Evolutionary conservation across 768 basidiomycete species (phyloP), one percentile per base, ranked within the genome.

Genomic region (Russula foetens): DNA sequence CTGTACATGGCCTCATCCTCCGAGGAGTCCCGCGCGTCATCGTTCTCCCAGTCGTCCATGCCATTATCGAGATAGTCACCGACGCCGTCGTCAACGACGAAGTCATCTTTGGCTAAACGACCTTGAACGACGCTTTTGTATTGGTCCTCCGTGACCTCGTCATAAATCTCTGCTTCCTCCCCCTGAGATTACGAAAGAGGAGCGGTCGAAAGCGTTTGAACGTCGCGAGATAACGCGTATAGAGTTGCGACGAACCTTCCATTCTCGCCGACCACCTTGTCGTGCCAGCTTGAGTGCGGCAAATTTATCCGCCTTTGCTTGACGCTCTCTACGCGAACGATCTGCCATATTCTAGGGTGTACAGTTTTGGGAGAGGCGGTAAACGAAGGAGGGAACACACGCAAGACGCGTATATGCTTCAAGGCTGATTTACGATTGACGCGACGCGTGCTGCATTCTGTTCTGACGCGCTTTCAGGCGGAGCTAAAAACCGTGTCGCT

Each of bases 21-120:
- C 7, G 62, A 59, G 24, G 56, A 49, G 5, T 58, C 81, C 7
- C 80, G 78, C 29, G 79, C 81, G n/a, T 81, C 79, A 49, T 80
- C 77, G 28, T 79, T 81, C 33, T 81, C 82, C 87, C 92, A 98
- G 68, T 96, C 94, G 60, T 98, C 97, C 85, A 93, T 86, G 5
- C 97, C 97, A 69, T 97, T 92, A 75, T 99, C 97, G 71, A 88
- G 85, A 68, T 99, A 98, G 6, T 92, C 97, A 15, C 78, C 81
- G 0, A 88, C 81, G 28, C 93, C 93, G 74, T 98, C 97, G 68
- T 98, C 97, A 39, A 89, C 86, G 21, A 98, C 91, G 63, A 99
- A 99, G 71, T 99, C 97, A 65, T 98, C 93, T 66, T 77, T 76
- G 60, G 90, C 85, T 7, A 97, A 78, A 19, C 97, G 80, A 1